A percentile compares a stretch with the other conserved stretches of the same genome.
Conservation (phyloP, 768 basidiomycete genomes). For the Lentinula raphanica region DNA sequence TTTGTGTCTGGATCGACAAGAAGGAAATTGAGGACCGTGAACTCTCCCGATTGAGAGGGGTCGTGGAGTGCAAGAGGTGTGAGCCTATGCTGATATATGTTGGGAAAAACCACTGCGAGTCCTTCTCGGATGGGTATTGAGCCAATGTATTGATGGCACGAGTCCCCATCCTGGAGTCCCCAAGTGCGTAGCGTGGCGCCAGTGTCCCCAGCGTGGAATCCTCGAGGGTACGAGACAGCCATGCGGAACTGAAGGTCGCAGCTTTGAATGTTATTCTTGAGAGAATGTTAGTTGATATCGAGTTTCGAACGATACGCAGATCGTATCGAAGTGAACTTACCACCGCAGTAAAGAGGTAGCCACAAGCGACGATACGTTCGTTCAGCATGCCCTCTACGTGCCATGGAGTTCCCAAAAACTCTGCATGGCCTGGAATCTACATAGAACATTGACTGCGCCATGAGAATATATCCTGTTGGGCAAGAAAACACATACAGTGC, state of each 20-base stretch:
- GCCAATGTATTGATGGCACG: slow-evolving; percentile 45
- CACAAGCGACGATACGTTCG: slow-evolving; percentile 45
- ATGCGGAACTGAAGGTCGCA: slow-evolving; percentile 40
- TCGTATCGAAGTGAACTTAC: slow-evolving; percentile 21
- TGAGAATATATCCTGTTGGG: not conserved
- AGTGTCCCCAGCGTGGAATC: slow-evolving; percentile 38
- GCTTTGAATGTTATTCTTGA: slow-evolving; percentile 43
- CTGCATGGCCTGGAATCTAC: slow-evolving; percentile 23
- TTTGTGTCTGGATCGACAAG: slow-evolving; percentile 44
- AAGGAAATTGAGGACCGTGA: slow-evolving; percentile 39
- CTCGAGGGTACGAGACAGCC: slow-evolving; percentile 43
- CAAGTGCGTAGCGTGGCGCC: slow-evolving; percentile 45
- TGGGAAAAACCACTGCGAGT: slow-evolving; percentile 45
- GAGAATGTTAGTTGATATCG: not conserved
- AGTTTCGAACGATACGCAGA: not conserved
- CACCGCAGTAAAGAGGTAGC: slow-evolving; percentile 32
- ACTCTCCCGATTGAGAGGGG: slow-evolving; percentile 33
- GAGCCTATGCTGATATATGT: slow-evolving; percentile 48
- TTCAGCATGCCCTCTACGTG: slow-evolving; percentile 50
- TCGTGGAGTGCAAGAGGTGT: slow-evolving; percentile 36
- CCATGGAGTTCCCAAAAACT: slow-evolving; percentile 35
- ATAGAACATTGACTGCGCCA: no score
- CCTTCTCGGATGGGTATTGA: slow-evolving; percentile 29
- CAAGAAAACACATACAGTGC: slow-evolving; percentile 30
- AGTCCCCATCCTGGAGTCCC: slow-evolving; percentile 42